phyloP scores from a whole-genome alignment of 768 basidiomycete species.

The Infundibulicybe gibba region DNA sequence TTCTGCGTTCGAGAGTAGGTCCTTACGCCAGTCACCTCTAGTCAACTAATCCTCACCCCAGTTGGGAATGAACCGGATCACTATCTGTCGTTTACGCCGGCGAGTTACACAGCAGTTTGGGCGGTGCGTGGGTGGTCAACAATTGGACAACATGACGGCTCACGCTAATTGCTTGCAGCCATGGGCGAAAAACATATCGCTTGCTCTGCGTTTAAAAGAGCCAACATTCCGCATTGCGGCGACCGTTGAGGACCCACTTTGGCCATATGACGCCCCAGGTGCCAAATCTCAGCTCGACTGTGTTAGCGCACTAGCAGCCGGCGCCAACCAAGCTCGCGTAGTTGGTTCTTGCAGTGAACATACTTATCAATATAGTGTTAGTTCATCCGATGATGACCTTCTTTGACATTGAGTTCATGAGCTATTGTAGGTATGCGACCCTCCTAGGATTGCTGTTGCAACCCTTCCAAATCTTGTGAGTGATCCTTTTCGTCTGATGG shows the following conservation, averaged over 20 bases:
- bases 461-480: conserved; percentile 47
- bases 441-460: conserved; percentile 37
- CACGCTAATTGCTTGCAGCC: conserved; percentile 21
- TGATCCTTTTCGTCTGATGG: background rate
- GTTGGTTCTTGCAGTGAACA: conserved; percentile 49
- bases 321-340: conserved; percentile 35
- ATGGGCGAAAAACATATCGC: conserved; percentile 47
- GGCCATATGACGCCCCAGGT: conserved; percentile 42
- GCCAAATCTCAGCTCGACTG: conserved; percentile 44
- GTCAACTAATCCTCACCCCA: conserved; percentile 10
- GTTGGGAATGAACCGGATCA: conserved; percentile 58
- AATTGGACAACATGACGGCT: background rate
- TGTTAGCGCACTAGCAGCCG: conserved; percentile 44
- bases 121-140: conserved; percentile 24
- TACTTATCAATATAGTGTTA: conserved; percentile 50
- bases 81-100: conserved; percentile 37
- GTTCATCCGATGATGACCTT: conserved; percentile 6
- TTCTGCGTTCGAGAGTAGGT: conserved; percentile 41
- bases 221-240: conserved; percentile 48
- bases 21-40: background rate
- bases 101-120: conserved; percentile 42
- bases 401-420: too few relatives aligned
- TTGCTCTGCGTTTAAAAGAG: conserved; percentile 26
- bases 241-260: conserved; percentile 47
- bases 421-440: conserved; percentile 32